Evolutionary conservation across 805 yeast species (phyloP), one percentile per base, ranked within the genome.

Genomic region (Candida germanica): DNA sequence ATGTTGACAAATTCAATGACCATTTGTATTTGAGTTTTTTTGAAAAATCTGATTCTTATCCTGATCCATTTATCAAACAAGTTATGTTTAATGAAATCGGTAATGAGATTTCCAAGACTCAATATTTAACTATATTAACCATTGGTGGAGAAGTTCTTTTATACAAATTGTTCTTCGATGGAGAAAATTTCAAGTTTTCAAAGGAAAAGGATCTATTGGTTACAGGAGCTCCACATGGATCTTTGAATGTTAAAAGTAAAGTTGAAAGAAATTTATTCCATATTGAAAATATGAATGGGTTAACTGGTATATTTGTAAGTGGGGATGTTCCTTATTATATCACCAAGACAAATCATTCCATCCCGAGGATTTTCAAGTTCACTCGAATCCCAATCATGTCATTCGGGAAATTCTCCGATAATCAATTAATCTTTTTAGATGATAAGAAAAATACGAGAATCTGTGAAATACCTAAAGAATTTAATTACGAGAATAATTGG

Each of bases 181-280:
- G 73, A 12, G 70, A 57, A 17, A 64, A 59, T 42, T 71, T 55
- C 43, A 57, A 51, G 32, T 65, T 71, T 25, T 44, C 51, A 33
- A 76, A 71, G 52, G 71, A 64, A 38, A 67, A 60, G 49, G 74
- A 70, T 40, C 53, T 64, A 32, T 48, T 60, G 3, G 69, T 82
- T 8, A 78, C 87, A 1, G 94, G 94, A 37, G 93, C 91, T 0
- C 91, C 93, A 1, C 83, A 78, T 37, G 83, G 83, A 55, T 83
- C 89, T 1, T 82, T 79, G 49, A 71, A 84, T 1, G 69, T 75
- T 39, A 86, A 86, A 28, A 83, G 82, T 1, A 69, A 69, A 4
- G 72, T 83, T 30, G 94, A 85, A 56, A 72, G 93, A 57, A 74
- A 77, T 40, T 62, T 81, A 59, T 74, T 77, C 37, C 71, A 79